A percentile compares a stretch with the other conserved stretches of the same genome.
Conservation (phyloP, 371 early-diverging fungal species). For the Fennellomyces sp. region DNA sequence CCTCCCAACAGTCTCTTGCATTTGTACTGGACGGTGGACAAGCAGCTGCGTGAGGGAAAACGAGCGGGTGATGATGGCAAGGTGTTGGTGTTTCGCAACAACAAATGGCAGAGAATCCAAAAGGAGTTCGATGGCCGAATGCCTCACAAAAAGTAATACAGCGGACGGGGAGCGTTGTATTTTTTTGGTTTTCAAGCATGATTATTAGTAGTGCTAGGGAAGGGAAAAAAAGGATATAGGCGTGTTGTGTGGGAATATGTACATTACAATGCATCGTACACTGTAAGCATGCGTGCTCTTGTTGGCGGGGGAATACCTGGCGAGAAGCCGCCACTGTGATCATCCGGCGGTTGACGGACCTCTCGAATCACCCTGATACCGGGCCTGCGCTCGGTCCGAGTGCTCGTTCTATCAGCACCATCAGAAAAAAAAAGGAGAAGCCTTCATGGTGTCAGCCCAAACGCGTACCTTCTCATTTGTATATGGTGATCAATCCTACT, state of each 20-base stretch:
- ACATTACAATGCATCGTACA: background rate
- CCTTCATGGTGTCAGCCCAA: no score
- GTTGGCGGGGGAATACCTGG: background rate
- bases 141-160: no score
- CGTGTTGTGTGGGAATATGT: background rate
- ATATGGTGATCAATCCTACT: background rate
- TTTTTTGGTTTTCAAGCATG: no score
- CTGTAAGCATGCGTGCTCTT: background rate
- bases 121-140: slow-evolving; percentile 8
- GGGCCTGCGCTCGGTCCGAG: background rate
- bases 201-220: background rate
- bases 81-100: background rate
- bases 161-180: no score
- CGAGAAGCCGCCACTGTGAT: background rate
- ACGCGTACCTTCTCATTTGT: no score
- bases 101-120: slow-evolving; percentile 7
- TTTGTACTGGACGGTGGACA: slow-evolving; percentile 13
- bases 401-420: background rate
- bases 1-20: slow-evolving; percentile 1
- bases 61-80: slow-evolving; percentile 3
- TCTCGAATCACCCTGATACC: background rate
- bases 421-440: background rate
- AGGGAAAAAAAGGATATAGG: background rate
- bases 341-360: background rate
- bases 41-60: slow-evolving; percentile 14